Evolutionary conservation across 495 filamentous ascomycete species (phyloP).

Genomic region (Talaromyces ruber): DNA sequence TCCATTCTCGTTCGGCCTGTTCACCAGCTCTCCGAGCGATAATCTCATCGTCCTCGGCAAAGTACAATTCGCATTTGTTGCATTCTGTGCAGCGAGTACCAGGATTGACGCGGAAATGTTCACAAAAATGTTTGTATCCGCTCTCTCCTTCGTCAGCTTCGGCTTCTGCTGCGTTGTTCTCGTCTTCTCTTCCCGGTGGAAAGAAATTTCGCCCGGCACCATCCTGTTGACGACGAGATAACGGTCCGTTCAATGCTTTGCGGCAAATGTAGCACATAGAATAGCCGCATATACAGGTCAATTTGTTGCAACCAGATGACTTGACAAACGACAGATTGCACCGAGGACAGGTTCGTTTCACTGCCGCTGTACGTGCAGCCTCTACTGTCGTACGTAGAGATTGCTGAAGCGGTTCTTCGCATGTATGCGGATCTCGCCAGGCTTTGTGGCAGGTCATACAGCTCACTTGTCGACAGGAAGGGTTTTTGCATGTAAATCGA

Average conservation of each 20-base stretch:
- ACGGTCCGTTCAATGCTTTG: conserved; percentile 28
- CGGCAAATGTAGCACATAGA: conserved; percentile 94
- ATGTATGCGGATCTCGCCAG: conserved; percentile 61
- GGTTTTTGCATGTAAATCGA: conserved; percentile 64
- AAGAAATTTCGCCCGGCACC: neutral
- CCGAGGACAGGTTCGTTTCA: conserved; percentile 90
- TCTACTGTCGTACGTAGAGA: conserved; percentile 83
- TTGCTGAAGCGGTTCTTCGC: conserved; percentile 52
- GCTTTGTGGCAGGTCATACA: conserved; percentile 66
- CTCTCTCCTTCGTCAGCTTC: conserved; percentile 29
- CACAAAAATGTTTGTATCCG: conserved; percentile 87
- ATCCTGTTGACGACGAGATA: conserved; percentile 1
- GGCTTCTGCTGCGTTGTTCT: conserved; percentile 8
- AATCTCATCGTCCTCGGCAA: conserved; percentile 73
- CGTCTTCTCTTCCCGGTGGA: neutral
- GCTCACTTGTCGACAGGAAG: conserved; percentile 55
- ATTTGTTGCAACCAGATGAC: conserved; percentile 86
- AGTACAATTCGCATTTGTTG: conserved; percentile 83
- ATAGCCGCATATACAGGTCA: conserved; percentile 96
- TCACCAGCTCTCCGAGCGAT: conserved; percentile 67
- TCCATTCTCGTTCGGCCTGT: conserved; percentile 77
- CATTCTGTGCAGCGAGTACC: conserved; percentile 68
- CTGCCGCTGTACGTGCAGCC: conserved; percentile 79
- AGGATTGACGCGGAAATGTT: conserved; percentile 75
- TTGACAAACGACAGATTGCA: conserved; percentile 91